Evolutionary conservation across 257 asterid genomes (phyloP).

Genomic region (Perilla frutescens): DNA sequence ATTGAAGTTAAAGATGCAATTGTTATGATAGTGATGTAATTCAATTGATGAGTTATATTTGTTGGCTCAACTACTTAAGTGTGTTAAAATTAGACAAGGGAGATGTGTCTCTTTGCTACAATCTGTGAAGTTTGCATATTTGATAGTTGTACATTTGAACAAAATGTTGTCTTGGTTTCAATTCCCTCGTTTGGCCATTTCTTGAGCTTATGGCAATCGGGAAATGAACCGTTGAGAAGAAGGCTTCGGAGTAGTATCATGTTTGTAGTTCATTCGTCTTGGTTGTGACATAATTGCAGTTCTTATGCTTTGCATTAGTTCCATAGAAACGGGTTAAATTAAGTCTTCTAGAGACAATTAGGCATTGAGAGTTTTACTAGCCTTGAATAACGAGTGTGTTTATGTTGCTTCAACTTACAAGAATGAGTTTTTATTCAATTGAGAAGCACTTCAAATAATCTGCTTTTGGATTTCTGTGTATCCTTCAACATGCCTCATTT

Average conservation of each 20-base stretch:
- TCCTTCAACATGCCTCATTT: neutral
- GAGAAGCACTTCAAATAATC: neutral
- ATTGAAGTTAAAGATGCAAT: slow-evolving; percentile 4
- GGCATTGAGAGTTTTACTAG: neutral
- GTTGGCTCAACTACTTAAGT: too few species aligned
- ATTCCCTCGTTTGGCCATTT: neutral
- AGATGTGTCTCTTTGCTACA: neutral
- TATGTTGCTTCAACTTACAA: neutral
- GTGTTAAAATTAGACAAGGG: neutral
- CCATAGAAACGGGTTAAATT: too few species aligned
- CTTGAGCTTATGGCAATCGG: neutral
- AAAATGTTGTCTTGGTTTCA: neutral
- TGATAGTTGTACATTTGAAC: neutral
- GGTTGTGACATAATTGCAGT: neutral
- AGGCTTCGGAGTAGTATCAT: too few species aligned
- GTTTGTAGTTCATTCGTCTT: neutral
- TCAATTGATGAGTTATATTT: neutral
- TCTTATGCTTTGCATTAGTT: too few species aligned
- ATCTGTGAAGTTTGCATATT: neutral
- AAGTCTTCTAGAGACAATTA: too few species aligned
- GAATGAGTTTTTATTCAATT: neutral
- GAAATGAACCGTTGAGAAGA: too few species aligned
- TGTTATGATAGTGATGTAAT: neutral
- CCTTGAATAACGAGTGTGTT: neutral
- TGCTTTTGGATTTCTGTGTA: neutral